Percentiles rank a stretch among this genome's conserved stretches.
Conservation (phyloP, 2,329 filamentous ascomycete species). For the Colletotrichum paranaense region DNA sequence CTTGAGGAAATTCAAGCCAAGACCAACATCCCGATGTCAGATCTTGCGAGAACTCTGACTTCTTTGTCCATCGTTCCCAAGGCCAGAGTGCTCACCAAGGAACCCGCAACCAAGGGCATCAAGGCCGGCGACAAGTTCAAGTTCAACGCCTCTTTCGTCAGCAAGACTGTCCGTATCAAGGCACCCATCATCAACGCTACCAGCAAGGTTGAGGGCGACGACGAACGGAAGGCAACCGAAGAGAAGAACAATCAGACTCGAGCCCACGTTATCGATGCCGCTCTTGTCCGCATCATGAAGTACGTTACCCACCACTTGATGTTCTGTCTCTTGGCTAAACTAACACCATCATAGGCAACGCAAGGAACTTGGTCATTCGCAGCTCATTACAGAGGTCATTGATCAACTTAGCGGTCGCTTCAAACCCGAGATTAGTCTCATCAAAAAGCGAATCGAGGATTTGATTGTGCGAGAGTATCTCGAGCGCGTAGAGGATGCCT, state of each 20-base stretch:
- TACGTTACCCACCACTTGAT: conserved; percentile 54
- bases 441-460: conserved; percentile 85
- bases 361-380: conserved; percentile 76
- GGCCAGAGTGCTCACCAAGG: conserved; percentile 82
- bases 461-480: conserved; percentile 83
- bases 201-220: conserved; percentile 85
- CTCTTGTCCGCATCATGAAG: conserved; percentile 88
- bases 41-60: conserved; percentile 82
- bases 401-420: conserved; percentile 76
- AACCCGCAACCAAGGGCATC: conserved; percentile 81
- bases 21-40: conserved; percentile 81
- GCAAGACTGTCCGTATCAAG: conserved; percentile 88
- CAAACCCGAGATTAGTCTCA: conserved; percentile 79
- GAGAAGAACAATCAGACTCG: conserved; percentile 80
- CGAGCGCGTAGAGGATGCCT: conserved; percentile 77
- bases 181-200: conserved; percentile 84
- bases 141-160: conserved; percentile 85
- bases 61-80: conserved; percentile 87
- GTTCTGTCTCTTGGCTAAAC: conserved; percentile 16
- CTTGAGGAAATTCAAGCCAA: conserved; percentile 85
- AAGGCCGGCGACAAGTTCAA: conserved; percentile 82
- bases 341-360: conserved; percentile 68
- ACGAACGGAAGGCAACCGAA: conserved; percentile 77
- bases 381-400: conserved; percentile 78
- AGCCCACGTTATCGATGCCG: conserved; percentile 78